These are phyloP conservation scores for Capsicum rhomboideum DNA, from an alignment of 257 asterid genomes.

Conservation along the genomic window DNA sequence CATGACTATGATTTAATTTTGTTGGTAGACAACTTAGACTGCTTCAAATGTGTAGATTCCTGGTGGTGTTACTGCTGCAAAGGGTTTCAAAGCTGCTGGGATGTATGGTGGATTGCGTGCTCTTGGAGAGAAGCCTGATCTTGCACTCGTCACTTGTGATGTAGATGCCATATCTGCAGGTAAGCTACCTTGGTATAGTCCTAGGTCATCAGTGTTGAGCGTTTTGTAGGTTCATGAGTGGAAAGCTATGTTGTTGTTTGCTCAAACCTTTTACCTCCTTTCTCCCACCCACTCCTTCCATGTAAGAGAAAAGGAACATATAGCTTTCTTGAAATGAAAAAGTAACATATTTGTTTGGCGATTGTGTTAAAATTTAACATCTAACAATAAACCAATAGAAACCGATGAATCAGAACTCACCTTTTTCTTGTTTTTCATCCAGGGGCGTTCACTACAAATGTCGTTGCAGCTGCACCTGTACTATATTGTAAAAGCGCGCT, in stretches of 20 bases:
- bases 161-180: constrained; percentile 91
- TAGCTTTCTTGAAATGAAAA: neutral
- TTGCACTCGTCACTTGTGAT: constrained; percentile 84
- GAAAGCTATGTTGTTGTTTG: neutral
- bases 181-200: constrained; percentile 5
- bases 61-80: constrained; percentile 94
- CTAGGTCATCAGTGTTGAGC: neutral
- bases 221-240: neutral
- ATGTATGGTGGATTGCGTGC: constrained; percentile 96
- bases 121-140: constrained; percentile 96
- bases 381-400: neutral
- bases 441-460: constrained; percentile 88
- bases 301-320: neutral
- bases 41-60: constrained; percentile 47
- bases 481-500: constrained; percentile 71
- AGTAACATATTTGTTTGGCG: neutral
- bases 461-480: constrained; percentile 98
- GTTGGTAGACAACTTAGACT: constrained; percentile 7
- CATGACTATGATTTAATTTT: neutral
- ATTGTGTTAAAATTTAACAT: neutral
- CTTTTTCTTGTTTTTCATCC: constrained; percentile 8
- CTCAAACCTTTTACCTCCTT: neutral
- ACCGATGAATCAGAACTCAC: neutral
- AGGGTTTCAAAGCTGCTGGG: constrained; percentile 96
- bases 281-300: neutral